Evolutionary conservation across 1,139 yeast species (phyloP).

Genomic region (Spathaspora sp.): DNA sequence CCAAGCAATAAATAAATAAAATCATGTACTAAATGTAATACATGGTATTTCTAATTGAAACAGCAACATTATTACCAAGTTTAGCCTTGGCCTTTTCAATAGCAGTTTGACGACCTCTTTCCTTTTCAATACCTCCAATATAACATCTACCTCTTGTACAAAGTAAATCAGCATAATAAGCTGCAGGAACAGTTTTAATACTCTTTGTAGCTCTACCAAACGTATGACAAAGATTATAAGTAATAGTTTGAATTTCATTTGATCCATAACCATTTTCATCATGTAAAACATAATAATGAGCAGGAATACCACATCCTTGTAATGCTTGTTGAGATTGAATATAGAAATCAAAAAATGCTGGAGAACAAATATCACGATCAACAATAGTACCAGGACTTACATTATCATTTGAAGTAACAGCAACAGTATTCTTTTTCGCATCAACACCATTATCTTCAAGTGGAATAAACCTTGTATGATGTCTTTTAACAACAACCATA

Average conservation of each 20-base stretch:
- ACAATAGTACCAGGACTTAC: constrained; percentile 15
- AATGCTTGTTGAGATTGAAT: constrained; percentile 16
- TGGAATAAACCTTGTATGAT: constrained; percentile 15
- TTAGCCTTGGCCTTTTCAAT: constrained; percentile 8
- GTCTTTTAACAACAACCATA: constrained; percentile 15
- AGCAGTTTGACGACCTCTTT: constrained; percentile 5
- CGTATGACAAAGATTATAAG: constrained; percentile 15
- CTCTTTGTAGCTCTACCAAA: constrained; percentile 16
- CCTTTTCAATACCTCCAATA: constrained; percentile 7
- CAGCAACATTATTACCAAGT: constrained; percentile 11
- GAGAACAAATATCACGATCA: constrained; percentile 12
- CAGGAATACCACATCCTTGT: constrained; percentile 16
- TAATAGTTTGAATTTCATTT: constrained; percentile 13
- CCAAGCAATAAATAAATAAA: not conserved
- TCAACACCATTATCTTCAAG: constrained; percentile 11
- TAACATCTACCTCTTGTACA: constrained; percentile 15
- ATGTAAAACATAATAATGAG: constrained; percentile 16
- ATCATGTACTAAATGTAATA: constrained; percentile 11
- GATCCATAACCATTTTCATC: constrained; percentile 14
- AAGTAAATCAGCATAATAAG: constrained; percentile 15
- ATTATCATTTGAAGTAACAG: constrained; percentile 14
- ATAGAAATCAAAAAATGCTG: constrained; percentile 14
- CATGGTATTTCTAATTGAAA: constrained; percentile 12
- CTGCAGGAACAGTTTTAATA: constrained; percentile 15
- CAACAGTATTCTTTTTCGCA: constrained; percentile 10